phyloP scores from a whole-genome alignment of 495 filamentous ascomycete species.

The Trichodelitschia bisporula region DNA sequence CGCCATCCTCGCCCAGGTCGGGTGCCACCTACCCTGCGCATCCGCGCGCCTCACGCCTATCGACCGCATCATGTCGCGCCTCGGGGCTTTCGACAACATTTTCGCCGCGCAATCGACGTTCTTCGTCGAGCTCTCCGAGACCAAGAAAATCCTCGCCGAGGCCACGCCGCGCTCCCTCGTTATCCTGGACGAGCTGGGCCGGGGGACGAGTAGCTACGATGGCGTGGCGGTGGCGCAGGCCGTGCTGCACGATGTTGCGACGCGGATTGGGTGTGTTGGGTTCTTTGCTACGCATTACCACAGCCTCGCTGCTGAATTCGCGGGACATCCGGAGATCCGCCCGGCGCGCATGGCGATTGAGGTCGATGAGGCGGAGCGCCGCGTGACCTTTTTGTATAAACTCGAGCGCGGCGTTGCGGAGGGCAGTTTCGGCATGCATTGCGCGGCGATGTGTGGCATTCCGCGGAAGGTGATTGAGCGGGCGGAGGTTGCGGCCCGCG shows the following conservation, averaged over 20 bases:
- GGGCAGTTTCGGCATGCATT: constrained; percentile 98
- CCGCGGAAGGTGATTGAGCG: constrained; percentile 54
- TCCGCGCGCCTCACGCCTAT: constrained; percentile 74
- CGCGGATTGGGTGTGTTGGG: constrained; percentile 75
- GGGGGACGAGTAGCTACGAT: constrained; percentile 84
- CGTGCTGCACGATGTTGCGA: constrained; percentile 83
- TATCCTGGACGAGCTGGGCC: constrained; percentile 91
- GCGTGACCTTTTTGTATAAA: constrained; percentile 87
- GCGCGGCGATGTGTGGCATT: constrained; percentile 94
- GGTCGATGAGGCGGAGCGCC: constrained; percentile 62
- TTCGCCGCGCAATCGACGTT: constrained; percentile 96
- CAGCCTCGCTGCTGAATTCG: constrained; percentile 74
- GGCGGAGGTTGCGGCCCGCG: constrained; percentile 72
- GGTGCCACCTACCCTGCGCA: constrained; percentile 69
- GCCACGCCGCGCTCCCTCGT: constrained; percentile 87
- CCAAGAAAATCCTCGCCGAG: constrained; percentile 92
- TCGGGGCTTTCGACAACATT: constrained; percentile 97
- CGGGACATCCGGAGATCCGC: constrained; percentile 61
- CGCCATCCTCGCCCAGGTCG: constrained; percentile 96
- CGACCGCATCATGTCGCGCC: constrained; percentile 96
- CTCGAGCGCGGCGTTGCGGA: constrained; percentile 88
- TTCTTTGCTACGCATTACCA: constrained; percentile 99
- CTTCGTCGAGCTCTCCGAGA: constrained; percentile 94
- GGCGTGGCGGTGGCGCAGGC: constrained; percentile 92
- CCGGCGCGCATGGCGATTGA: constrained; percentile 80